Evolutionary conservation across 1,284 basidiomycete genomes (phyloP).

Genomic region (Ceratobasidium sp.): DNA sequence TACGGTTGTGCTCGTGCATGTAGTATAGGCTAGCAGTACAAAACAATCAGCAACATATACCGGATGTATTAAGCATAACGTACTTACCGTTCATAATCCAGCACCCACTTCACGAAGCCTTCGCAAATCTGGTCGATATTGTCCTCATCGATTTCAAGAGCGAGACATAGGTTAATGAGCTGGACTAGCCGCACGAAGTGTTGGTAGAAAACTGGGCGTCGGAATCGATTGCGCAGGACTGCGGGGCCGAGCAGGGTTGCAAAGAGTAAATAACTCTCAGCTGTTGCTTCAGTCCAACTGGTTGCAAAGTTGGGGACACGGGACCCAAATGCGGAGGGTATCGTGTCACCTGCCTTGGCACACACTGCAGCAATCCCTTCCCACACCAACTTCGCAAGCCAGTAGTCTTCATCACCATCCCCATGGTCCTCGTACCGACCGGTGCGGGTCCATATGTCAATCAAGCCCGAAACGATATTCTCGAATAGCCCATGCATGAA

Average conservation of each 20-base stretch:
- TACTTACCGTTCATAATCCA: slow-evolving; percentile 56
- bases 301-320: slow-evolving; percentile 53
- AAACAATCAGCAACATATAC: not conserved
- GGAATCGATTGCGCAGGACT: slow-evolving; percentile 52
- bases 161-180: slow-evolving; percentile 50
- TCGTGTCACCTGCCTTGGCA: slow-evolving; percentile 49
- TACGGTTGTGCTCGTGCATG: slow-evolving; percentile 49
- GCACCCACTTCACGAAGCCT: slow-evolving; percentile 56
- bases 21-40: slow-evolving; percentile 54
- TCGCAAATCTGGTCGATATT: slow-evolving; percentile 52
- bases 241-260: slow-evolving; percentile 55
- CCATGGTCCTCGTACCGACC: slow-evolving; percentile 55
- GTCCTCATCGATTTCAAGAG: slow-evolving; percentile 53
- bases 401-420: slow-evolving; percentile 53
- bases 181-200: slow-evolving; percentile 52
- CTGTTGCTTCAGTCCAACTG: slow-evolving; percentile 49
- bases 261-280: slow-evolving; percentile 55
- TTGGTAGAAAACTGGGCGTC: slow-evolving; percentile 52
- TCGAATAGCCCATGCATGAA: slow-evolving; percentile 58
- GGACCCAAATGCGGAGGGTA: slow-evolving; percentile 56
- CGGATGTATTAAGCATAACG: not conserved
- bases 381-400: slow-evolving; percentile 53
- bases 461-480: slow-evolving; percentile 51
- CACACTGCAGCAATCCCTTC: slow-evolving; percentile 54
- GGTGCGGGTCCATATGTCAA: slow-evolving; percentile 51